phyloP scores from a whole-genome alignment of 768 basidiomycete genomes.

The Mycena vitilis region DNA sequence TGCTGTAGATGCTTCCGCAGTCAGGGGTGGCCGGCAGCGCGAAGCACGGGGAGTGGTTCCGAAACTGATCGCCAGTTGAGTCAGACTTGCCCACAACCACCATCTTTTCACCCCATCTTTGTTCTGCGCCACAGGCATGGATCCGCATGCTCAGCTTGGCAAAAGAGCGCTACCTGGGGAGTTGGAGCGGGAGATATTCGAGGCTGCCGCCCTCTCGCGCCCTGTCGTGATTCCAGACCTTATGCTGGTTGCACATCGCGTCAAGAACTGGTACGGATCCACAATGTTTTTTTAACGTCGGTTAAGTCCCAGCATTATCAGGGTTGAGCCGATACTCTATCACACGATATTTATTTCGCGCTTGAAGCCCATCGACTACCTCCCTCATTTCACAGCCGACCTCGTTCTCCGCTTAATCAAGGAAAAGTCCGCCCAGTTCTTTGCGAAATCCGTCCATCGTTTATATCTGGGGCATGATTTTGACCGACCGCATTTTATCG shows the following conservation, averaged over 20 bases:
- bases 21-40: too few species aligned
- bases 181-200: not conserved
- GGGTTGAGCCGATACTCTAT: not conserved
- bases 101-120: too few species aligned
- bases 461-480: not conserved
- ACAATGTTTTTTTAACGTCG: not conserved
- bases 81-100: too few species aligned
- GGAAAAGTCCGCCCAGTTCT: not conserved
- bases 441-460: not conserved
- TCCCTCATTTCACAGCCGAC: not conserved
- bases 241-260: not conserved
- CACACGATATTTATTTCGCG: not conserved
- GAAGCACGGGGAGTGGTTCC: too few species aligned
- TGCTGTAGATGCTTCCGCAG: too few species aligned
- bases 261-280: not conserved
- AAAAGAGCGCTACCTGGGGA: not conserved
- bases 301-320: not conserved
- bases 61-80: too few species aligned
- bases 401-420: not conserved
- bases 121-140: not conserved
- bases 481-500: not conserved
- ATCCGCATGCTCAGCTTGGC: not conserved
- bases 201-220: not conserved
- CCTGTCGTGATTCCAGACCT: not conserved
- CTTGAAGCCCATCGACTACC: not conserved